Base-by-base conservation (phyloP, 345 rosid genomes). In the Excoecaria cochinchinensis region DNA sequence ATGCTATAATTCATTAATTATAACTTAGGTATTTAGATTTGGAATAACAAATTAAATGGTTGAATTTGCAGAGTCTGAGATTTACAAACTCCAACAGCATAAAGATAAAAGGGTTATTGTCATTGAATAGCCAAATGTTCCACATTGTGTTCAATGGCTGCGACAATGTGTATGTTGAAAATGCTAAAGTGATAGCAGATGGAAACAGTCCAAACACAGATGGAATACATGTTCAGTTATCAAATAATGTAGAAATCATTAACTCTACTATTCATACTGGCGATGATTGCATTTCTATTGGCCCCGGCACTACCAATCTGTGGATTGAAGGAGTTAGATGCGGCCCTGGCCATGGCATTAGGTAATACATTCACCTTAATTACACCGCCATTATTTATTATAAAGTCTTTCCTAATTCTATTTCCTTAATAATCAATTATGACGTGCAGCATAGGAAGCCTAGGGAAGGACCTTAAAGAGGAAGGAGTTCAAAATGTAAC, bases 321-420 rank as follows among this genome's bases (percentile, higher is more conserved):
- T 31, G 67, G 67, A 39, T 62, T 38, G 67, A 62, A 62, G 67
- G 67, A 3, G 67, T 62, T 15, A 62, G n/a, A 62, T 62, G 67
- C 21, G 67, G 67, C 67, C 42, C 44, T 31, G 67, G 67, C 21
- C 67, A 62, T 6, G 67, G 67, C 44, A 62, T 62, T 15, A 61
- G 66, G 42, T 61, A 10, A 61, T 19, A 21, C 22, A 63, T 19
- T 51, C 57, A 70, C 48, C 39, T 46, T 82, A 71, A 69, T 40
- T 55, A n/a, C n/a, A n/a, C n/a, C n/a, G n/a, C n/a, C n/a, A n/a
- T n/a, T n/a, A n/a, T n/a, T n/a, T n/a, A n/a, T n/a, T n/a, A n/a
- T n/a, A n/a, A n/a, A n/a, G n/a, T n/a, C n/a, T n/a, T n/a, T n/a
- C 31, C 31, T 31, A 31, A 31, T 31, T 31, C 31, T 31, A 31